phyloP scores from a whole-genome alignment of 2,329 filamentous ascomycete genomes.

The Aureobasidium namibiae region DNA sequence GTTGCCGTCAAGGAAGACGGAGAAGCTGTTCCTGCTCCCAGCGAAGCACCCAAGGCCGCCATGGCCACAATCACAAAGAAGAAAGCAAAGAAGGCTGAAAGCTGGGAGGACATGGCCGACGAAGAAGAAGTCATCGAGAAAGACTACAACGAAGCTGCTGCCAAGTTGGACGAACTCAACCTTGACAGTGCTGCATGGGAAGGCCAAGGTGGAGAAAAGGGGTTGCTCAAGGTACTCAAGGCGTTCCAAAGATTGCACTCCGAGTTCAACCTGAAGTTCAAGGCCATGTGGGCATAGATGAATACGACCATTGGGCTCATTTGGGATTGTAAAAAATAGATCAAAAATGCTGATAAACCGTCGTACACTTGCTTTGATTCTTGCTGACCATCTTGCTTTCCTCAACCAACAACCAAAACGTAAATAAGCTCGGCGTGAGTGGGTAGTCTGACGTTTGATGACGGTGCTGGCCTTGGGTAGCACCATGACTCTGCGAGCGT shows the following conservation, averaged over 20 bases:
- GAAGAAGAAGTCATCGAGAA: constrained; percentile 29
- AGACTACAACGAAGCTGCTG: constrained; percentile 19
- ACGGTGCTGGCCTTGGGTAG: not conserved
- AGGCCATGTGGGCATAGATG: constrained; percentile 48
- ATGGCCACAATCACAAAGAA: constrained; percentile 23
- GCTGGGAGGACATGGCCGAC: constrained; percentile 32
- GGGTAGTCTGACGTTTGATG: constrained; percentile 6
- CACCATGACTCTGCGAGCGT: not conserved
- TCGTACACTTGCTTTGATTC: not conserved
- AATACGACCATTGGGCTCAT: not conserved
- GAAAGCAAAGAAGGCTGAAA: constrained; percentile 35
- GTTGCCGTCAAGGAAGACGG: constrained; percentile 23
- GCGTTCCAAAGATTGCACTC: constrained; percentile 50
- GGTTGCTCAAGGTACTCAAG: constrained; percentile 48
- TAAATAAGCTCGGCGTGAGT: not conserved
- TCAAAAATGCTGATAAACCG: not conserved
- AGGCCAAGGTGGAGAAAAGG: constrained; percentile 34
- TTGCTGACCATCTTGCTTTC: not conserved
- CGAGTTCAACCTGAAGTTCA: constrained; percentile 59
- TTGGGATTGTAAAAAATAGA: constrained; percentile 1
- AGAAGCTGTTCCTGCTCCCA: constrained; percentile 21
- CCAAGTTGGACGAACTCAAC: constrained; percentile 18
- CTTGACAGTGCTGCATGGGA: constrained; percentile 27
- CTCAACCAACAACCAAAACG: not conserved
- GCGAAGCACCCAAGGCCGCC: constrained; percentile 21